Percentiles rank a stretch among this genome's conserved stretches.
Conservation (phyloP, 176 grass and related monocot species). For the Eleusine indica region DNA sequence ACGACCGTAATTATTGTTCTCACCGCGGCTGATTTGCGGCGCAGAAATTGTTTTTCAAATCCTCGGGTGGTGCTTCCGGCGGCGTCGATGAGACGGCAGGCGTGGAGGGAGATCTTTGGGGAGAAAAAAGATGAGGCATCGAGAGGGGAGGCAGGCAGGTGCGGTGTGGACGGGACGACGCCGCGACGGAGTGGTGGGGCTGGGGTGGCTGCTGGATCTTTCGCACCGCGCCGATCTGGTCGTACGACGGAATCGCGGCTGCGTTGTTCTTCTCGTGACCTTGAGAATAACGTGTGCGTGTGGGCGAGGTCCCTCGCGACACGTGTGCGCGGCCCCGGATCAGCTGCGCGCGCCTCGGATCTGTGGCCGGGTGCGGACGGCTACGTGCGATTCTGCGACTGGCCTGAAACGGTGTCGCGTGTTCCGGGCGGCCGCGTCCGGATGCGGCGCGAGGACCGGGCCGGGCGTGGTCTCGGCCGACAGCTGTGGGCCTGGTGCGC, state of each 20-base stretch:
- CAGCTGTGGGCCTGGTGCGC: conserved; percentile 42
- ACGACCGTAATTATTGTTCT: not conserved
- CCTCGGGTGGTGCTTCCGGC: not conserved
- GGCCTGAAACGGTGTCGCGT: not conserved
- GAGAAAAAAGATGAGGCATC: not conserved
- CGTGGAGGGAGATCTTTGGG: conserved; percentile 7
- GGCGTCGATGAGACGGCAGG: not conserved
- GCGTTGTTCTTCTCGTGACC: conserved; percentile 41
- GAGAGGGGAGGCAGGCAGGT: not conserved
- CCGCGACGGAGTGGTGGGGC: not conserved
- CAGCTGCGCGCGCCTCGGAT: not conserved
- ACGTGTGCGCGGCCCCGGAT: conserved; percentile 47
- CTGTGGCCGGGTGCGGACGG: not conserved
- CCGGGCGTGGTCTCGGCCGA: conserved; percentile 54
- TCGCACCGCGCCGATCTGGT: conserved; percentile 37
- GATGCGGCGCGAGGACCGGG: conserved; percentile 38
- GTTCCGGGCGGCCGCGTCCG: conserved; percentile 16
- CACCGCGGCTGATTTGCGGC: conserved; percentile 10
- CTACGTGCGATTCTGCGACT: not conserved
- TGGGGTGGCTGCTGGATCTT: conserved; percentile 34
- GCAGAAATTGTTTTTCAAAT: conserved; percentile 14
- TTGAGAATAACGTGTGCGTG: conserved; percentile 57
- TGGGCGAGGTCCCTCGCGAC: conserved; percentile 24
- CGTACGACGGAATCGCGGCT: conserved; percentile 35
- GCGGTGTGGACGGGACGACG: conserved; percentile 46